Percentiles rank a stretch among this genome's conserved stretches.
These are phyloP conservation scores for Heliocybe sulcata DNA, from an alignment of 1,284 basidiomycete genomes.

Conservation along the genomic window DNA sequence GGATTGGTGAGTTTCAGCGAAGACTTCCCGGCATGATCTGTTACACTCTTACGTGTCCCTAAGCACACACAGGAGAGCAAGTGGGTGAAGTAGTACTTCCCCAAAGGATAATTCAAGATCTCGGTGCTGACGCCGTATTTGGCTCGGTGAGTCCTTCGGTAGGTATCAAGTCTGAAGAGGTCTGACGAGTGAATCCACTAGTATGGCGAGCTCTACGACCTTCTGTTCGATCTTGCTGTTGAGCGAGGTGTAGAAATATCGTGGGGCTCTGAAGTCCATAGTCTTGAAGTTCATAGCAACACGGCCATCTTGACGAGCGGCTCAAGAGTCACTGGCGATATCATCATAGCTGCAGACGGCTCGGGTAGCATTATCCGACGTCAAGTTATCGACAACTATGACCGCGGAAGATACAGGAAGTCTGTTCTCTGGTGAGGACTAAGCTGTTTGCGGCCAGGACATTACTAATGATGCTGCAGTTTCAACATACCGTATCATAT, in stretches of 20 bases:
- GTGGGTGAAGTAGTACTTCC: neutral
- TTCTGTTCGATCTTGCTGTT: neutral
- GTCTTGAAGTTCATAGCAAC: neutral
- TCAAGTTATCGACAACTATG: neutral
- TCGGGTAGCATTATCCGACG: neutral
- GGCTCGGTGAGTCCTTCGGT: neutral
- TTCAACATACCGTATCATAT: neutral
- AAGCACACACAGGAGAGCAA: neutral
- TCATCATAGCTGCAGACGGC: constrained; percentile 1
- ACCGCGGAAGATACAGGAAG: neutral
- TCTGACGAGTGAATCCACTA: neutral
- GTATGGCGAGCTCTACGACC: neutral
- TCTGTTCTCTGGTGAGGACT: neutral
- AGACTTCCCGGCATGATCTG: neutral
- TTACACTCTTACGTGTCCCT: neutral
- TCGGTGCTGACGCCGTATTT: neutral
- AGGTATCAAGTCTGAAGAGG: neutral
- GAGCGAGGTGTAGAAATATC: neutral
- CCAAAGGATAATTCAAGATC: neutral
- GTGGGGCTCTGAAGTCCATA: neutral
- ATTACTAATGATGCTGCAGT: neutral
- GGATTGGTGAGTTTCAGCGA: neutral
- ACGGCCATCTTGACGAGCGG: neutral
- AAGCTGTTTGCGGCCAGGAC: neutral
- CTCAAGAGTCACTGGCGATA: neutral